These are phyloP conservation scores for Trichosporon sp. DNA, from an alignment of 1,284 basidiomycete genomes.

Conservation along the genomic window DNA sequence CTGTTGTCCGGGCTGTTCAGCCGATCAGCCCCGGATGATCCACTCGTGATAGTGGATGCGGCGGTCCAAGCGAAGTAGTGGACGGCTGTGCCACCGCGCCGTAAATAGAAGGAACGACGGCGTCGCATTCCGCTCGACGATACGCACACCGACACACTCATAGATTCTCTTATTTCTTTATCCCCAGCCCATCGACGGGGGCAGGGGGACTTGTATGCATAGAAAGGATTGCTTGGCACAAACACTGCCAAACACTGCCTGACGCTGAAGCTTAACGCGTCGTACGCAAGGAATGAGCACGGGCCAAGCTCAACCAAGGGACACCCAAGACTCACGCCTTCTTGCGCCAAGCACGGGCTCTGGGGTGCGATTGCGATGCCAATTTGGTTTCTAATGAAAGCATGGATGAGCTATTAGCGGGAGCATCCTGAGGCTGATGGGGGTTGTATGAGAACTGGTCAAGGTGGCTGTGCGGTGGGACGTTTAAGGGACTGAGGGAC, in stretches of 20 bases:
- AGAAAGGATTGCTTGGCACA: constrained; percentile 2
- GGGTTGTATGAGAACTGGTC: neutral
- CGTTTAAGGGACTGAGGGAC: neutral
- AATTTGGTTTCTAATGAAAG: neutral
- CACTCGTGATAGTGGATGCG: too few species aligned
- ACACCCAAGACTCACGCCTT: neutral
- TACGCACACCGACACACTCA: neutral
- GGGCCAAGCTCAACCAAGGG: neutral
- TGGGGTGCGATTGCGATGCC: too few species aligned
- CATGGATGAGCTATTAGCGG: neutral
- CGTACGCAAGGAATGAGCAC: neutral
- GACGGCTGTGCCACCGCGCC: neutral
- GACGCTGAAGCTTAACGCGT: neutral
- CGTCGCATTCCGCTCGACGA: neutral
- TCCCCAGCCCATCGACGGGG: neutral
- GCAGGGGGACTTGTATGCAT: constrained; percentile 9
- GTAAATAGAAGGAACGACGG: neutral
- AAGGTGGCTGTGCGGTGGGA: neutral
- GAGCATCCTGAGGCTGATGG: neutral
- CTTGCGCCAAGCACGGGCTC: neutral
- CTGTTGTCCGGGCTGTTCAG: too few species aligned
- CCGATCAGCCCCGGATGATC: too few species aligned
- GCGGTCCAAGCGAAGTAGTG: neutral
- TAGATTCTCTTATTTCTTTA: neutral
- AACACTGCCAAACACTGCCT: neutral